Base-by-base conservation (phyloP, 768 basidiomycete species). In the Boletus rubropictus region DNA sequence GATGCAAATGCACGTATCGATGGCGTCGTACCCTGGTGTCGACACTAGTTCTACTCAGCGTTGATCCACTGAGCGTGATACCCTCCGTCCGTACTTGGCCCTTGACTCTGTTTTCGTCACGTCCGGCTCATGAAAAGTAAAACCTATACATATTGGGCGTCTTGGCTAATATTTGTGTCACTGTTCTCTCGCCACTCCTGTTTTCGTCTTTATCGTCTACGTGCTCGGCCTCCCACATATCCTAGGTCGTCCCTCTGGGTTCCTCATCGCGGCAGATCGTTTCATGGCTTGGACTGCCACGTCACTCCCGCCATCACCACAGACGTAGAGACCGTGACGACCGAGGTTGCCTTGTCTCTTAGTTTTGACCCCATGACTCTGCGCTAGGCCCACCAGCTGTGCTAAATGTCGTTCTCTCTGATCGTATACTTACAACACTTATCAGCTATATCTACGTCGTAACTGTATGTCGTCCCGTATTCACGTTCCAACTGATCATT, bases 71-170 rank as follows among this genome's bases (percentile, higher is more conserved):
- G 43, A 44, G 48, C 39, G 17, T 42, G 51, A 61, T 63, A 58
- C 57, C 55, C 46, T 18, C n/a, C 9, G 31, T 18, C 34, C 18
- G 24, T 24, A 15, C 28, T 35, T 11, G 28, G 20, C 36, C 24
- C 11, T 34, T 10, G 4, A 7, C 24, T 12, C n/a, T 20, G 39
- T 40, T 27, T 18, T 9, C 10, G 39, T 28, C 27, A 7, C 17
- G 27, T 9, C 27, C 11, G 18, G 36, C 18, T 39, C 11, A 5
- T 15, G 42, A 66, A 64, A 67, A 66, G 63, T 67, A 64, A 64
- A 66, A 65, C 60, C 54, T 66, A 64, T 64, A 59, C 62, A 62
- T 64, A 66, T 65, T 62, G 62, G 52, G 63, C 58, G 48, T 57
- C 46, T 59, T 64, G 62, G 58, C 56, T 61, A 59, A 56, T 59